Percentiles rank a stretch among this genome's conserved stretches.
Conservation (phyloP, 768 basidiomycete genomes). For the Lepiota venenata region DNA sequence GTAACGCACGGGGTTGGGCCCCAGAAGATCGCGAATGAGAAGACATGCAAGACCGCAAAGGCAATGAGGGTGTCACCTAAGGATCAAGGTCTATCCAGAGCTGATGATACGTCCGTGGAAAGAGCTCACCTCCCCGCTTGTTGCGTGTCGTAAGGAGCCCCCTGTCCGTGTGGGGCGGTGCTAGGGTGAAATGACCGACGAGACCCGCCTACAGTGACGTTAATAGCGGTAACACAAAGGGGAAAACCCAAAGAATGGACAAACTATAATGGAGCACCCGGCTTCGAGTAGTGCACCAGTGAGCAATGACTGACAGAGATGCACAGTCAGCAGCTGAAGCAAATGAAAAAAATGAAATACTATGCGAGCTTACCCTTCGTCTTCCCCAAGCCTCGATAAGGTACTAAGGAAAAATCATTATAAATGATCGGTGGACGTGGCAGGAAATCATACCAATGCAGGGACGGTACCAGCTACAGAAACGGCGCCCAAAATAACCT, state of each 20-base stretch:
- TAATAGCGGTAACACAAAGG: not conserved
- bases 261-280: conserved; percentile 57
- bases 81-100: not conserved
- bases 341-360: not conserved
- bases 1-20: conserved; percentile 59
- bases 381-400: conserved; percentile 78
- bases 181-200: conserved; percentile 67
- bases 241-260: conserved; percentile 13
- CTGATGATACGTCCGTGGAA: not conserved
- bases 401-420: conserved; percentile 24
- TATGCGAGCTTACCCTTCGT: conserved; percentile 42
- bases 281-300: conserved; percentile 61
- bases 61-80: conserved; percentile 64
- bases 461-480: conserved; percentile 73
- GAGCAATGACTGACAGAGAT: conserved; percentile 49
- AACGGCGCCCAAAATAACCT: conserved; percentile 70
- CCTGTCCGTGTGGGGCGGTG: conserved; percentile 45
- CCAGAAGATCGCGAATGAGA: conserved; percentile 72
- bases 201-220: conserved; percentile 50
- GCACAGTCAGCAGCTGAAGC: not conserved
- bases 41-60: conserved; percentile 76
- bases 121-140: conserved; percentile 41
- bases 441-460: conserved; percentile 42
- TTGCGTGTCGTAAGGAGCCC: conserved; percentile 51
- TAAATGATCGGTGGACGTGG: not conserved